Conservation (phyloP, 345 rosid genomes). For the Eucalyptus cloeziana region DNA sequence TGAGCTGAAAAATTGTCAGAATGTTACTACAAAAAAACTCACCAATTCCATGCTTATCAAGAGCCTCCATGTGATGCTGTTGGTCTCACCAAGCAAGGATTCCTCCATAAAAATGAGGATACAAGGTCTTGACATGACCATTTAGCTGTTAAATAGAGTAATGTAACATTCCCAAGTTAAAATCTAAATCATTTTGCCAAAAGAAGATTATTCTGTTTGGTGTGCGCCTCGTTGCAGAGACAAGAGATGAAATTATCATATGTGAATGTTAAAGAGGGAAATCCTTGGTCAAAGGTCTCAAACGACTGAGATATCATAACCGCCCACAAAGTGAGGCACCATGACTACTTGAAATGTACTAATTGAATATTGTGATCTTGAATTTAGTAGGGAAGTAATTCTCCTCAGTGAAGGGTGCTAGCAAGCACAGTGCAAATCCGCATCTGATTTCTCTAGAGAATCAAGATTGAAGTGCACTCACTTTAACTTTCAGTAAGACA, state of each 20-base stretch:
- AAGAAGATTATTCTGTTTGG: background rate
- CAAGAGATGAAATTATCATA: too few relatives aligned
- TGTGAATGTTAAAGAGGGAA: background rate
- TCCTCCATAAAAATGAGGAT: slow-evolving; percentile 10
- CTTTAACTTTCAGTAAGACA: background rate
- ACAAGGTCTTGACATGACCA: too few relatives aligned
- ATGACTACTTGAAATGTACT: background rate
- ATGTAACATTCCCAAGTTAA: background rate
- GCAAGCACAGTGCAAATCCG: background rate
- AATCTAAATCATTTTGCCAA: background rate
- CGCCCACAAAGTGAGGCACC: background rate
- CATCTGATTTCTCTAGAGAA: too few relatives aligned
- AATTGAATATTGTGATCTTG: too few relatives aligned
- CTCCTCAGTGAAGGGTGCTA: too few relatives aligned
- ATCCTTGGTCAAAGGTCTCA: background rate
- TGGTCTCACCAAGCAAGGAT: slow-evolving; percentile 85
- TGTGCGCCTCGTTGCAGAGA: accelerated
- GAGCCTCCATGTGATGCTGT: slow-evolving; percentile 89
- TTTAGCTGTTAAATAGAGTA: background rate
- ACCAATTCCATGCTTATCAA: background rate
- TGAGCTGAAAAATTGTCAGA: too few relatives aligned
- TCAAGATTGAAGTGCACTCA: background rate
- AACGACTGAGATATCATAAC: too few relatives aligned
- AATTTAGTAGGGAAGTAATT: too few relatives aligned
- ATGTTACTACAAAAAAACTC: too few relatives aligned